Conservation (phyloP, 495 filamentous ascomycete species). For the Tuber borchii region DNA sequence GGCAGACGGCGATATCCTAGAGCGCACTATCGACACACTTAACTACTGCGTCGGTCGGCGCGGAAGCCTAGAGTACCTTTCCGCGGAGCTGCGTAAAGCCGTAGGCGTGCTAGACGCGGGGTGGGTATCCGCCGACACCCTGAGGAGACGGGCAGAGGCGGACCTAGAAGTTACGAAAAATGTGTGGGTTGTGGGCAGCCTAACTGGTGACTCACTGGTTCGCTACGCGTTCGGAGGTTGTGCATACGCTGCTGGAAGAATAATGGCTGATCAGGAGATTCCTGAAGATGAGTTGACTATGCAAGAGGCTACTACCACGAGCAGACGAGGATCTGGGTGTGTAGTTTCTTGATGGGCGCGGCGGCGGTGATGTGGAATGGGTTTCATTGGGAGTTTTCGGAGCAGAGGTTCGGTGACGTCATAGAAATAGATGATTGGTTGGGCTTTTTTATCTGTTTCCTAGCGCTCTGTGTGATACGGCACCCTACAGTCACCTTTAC, state of each 20-base stretch:
- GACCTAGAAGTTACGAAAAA: slow-evolving; percentile 53
- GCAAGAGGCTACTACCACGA: background rate
- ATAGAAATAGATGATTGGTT: background rate
- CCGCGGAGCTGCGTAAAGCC: slow-evolving; percentile 49
- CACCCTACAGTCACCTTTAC: background rate
- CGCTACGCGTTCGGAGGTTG: slow-evolving; percentile 60
- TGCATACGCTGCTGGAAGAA: slow-evolving; percentile 53
- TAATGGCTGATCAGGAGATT: slow-evolving; percentile 31
- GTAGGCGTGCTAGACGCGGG: slow-evolving; percentile 45
- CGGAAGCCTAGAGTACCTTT: slow-evolving; percentile 54
- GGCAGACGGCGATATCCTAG: slow-evolving; percentile 47
- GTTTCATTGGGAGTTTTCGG: background rate
- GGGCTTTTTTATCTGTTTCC: background rate
- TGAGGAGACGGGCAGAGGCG: slow-evolving; percentile 52
- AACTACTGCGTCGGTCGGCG: slow-evolving; percentile 60
- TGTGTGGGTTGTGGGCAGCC: slow-evolving; percentile 58
- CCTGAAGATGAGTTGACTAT: background rate
- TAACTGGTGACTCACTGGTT: slow-evolving; percentile 60
- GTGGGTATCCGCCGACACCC: slow-evolving; percentile 52
- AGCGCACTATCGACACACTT: slow-evolving; percentile 48
- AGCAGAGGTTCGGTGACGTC: background rate
- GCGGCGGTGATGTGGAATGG: background rate
- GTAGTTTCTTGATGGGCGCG: background rate
- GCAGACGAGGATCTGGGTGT: background rate
- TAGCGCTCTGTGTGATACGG: background rate